These are phyloP conservation scores for Periglandula ipomoeae DNA, from an alignment of 2,329 filamentous ascomycete genomes.

Conservation along the genomic window DNA sequence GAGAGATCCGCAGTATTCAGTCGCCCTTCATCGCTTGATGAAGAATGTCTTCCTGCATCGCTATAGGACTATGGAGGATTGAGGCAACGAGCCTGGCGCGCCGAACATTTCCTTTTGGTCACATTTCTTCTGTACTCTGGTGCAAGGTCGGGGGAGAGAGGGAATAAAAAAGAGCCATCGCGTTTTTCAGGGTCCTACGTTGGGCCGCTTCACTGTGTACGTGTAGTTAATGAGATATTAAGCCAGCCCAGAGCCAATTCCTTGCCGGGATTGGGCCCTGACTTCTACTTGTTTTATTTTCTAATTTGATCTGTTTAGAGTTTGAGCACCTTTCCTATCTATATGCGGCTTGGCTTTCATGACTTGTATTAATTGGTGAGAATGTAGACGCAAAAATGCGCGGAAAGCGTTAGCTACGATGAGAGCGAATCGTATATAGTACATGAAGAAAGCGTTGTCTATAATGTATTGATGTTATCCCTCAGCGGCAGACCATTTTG, in stretches of 20 bases:
- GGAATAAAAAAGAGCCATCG: slow-evolving; percentile 8
- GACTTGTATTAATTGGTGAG: too few species aligned
- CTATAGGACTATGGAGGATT: background rate
- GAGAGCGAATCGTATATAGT: too few species aligned
- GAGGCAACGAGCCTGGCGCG: background rate
- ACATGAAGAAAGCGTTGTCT: background rate
- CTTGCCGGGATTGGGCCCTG: slow-evolving; percentile 18
- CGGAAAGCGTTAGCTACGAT: too few species aligned
- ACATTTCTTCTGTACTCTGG: slow-evolving; percentile 12
- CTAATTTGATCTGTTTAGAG: slow-evolving; percentile 24
- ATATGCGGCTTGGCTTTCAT: too few species aligned
- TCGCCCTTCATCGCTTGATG: background rate
- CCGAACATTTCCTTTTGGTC: slow-evolving; percentile 4
- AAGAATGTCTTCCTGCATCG: background rate
- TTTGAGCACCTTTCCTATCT: slow-evolving; percentile 12
- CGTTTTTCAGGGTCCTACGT: slow-evolving; percentile 7
- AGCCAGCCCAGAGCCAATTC: slow-evolving; percentile 16
- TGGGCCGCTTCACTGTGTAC: slow-evolving; percentile 15
- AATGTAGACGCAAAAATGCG: too few species aligned
- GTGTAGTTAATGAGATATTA: slow-evolving; percentile 29
- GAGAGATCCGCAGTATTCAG: background rate
- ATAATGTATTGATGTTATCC: slow-evolving; percentile 15
- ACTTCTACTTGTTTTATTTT: slow-evolving; percentile 9
- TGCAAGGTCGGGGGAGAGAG: slow-evolving; percentile 10
- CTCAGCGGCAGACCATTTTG: slow-evolving; percentile 6